Conservation (phyloP, 2,329 filamentous ascomycete genomes). For the Lojkania enalia region DNA sequence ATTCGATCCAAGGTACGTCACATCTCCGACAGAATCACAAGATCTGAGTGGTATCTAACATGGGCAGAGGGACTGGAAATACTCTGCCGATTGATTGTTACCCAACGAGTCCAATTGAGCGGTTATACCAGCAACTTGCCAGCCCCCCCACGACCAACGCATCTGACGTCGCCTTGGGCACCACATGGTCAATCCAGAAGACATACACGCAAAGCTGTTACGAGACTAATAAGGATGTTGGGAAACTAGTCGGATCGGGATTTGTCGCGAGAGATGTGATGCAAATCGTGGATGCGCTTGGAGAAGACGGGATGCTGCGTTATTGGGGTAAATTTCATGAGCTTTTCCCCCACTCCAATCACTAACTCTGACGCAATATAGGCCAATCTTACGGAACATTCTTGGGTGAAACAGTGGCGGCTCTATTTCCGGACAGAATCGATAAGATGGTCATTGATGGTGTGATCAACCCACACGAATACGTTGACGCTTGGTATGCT, state of each 20-base stretch:
- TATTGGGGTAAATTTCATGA: slow-evolving; percentile 42
- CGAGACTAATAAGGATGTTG: slow-evolving; percentile 31
- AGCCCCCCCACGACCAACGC: not conserved
- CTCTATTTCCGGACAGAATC: slow-evolving; percentile 29
- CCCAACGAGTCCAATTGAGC: not conserved
- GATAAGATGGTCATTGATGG: slow-evolving; percentile 43
- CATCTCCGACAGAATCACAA: not conserved
- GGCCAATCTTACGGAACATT: slow-evolving; percentile 47
- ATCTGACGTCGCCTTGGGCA: not conserved
- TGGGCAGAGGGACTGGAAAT: not conserved
- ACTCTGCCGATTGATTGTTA: not conserved
- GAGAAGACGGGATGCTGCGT: slow-evolving; percentile 46
- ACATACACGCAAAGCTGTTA: slow-evolving; percentile 9
- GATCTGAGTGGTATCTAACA: not conserved
- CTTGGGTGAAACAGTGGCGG: slow-evolving; percentile 28
- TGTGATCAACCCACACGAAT: slow-evolving; percentile 38
- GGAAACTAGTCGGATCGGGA: slow-evolving; percentile 47
- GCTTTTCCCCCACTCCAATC: not conserved
- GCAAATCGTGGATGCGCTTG: slow-evolving; percentile 49
- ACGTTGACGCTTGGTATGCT: slow-evolving; percentile 6
- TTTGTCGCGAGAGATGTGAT: slow-evolving; percentile 53
- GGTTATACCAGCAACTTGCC: not conserved
- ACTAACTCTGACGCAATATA: not conserved
- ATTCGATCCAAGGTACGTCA: slow-evolving; percentile 12
- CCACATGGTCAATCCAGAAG: slow-evolving; percentile 2